Conservation (phyloP, 495 filamentous ascomycete species). For the Aspergillus sclerotiicarbonarius region DNA sequence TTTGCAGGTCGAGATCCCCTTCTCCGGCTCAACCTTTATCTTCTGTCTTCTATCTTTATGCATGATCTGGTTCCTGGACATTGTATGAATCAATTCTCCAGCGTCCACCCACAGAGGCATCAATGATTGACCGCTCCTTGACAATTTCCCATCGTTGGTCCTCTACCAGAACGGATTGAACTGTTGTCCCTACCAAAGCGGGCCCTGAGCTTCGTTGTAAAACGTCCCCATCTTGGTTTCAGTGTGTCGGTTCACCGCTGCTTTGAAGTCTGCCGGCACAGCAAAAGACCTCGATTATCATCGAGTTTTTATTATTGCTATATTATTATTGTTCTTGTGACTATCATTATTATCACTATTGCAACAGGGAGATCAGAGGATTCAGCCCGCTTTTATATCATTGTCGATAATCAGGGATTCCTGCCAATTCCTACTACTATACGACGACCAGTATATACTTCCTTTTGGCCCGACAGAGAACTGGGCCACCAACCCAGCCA, state of each 20-base stretch:
- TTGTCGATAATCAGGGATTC: no score
- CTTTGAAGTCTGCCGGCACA: slow-evolving; percentile 1
- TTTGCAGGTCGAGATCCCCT: not conserved
- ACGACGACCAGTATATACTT: no score
- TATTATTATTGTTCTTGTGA: no score
- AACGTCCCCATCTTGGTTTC: slow-evolving; percentile 13
- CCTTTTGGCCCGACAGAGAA: no score
- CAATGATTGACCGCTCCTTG: slow-evolving; percentile 20
- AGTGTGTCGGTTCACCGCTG: slow-evolving; percentile 13
- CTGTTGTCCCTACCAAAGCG: not conserved
- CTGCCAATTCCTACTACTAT: no score
- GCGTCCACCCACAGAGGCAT: slow-evolving; percentile 4
- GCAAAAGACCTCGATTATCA: no score
- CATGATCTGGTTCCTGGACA: not conserved
- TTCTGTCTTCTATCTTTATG: not conserved
- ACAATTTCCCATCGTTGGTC: slow-evolving; percentile 1
- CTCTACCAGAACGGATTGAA: not conserved
- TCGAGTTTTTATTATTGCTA: no score
- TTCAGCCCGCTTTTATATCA: no score
- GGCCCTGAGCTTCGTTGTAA: not conserved
- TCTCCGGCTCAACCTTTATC: not conserved
- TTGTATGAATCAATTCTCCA: slow-evolving; percentile 5
- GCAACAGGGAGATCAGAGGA: no score
- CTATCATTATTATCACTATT: no score
- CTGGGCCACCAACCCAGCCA: not conserved